Evolutionary conservation across 2,329 filamentous ascomycete species (phyloP).

Genomic region (Verticillium albo-atrum): DNA sequence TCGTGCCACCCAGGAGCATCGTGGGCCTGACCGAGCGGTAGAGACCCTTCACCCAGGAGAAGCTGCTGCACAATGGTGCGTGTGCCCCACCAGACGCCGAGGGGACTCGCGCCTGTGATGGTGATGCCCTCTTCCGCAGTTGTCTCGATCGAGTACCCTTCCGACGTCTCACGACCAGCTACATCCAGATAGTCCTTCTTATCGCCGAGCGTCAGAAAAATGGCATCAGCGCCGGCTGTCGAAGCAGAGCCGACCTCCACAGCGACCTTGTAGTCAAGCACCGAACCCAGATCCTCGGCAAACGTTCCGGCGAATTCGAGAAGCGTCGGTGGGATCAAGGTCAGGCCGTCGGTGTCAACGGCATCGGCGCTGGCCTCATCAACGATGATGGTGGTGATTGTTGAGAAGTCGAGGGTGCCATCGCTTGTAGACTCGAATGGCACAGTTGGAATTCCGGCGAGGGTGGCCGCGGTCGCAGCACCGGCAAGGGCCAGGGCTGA

Average conservation of each 20-base stretch:
- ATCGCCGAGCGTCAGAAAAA: conserved; percentile 41
- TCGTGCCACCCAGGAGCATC: conserved; percentile 39
- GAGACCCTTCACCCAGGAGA: conserved; percentile 21
- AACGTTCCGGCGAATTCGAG: conserved; percentile 44
- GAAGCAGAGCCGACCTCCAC: conserved; percentile 35
- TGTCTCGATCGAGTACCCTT: conserved; percentile 41
- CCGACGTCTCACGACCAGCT: conserved; percentile 28
- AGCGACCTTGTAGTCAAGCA: conserved; percentile 27
- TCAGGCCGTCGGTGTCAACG: conserved; percentile 38
- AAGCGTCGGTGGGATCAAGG: conserved; percentile 45
- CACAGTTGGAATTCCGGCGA: background rate
- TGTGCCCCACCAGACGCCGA: conserved; percentile 43
- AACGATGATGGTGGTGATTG: background rate
- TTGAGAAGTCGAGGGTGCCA: background rate
- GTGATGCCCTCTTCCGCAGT: conserved; percentile 20
- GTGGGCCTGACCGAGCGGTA: conserved; percentile 20
- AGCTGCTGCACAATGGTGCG: conserved; percentile 38
- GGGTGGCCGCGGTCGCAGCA: background rate
- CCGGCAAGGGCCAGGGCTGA: background rate
- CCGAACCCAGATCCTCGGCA: conserved; percentile 33
- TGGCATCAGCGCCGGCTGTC: conserved; percentile 28
- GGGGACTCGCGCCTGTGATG: conserved; percentile 35
- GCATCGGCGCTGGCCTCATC: background rate
- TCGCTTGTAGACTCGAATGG: background rate
- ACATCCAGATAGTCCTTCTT: conserved; percentile 31